Conservation (phyloP, 2,329 filamentous ascomycete genomes). For the Trichoderma aggressivum region DNA sequence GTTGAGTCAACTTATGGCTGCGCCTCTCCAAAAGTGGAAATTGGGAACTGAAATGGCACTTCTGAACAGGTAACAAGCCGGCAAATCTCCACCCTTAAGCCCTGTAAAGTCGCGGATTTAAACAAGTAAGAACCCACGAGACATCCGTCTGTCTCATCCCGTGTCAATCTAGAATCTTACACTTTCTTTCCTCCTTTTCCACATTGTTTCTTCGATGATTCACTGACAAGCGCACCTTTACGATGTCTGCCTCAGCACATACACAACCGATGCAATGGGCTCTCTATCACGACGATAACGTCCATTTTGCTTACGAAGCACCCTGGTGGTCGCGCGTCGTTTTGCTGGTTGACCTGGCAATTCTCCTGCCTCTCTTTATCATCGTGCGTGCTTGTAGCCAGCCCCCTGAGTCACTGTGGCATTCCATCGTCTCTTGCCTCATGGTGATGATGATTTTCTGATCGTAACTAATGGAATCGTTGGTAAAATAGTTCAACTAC, state of each 20-base stretch:
- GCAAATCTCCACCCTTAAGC: not conserved
- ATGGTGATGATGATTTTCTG: not conserved
- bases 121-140: not conserved
- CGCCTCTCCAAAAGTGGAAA: not conserved
- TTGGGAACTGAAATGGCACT: not conserved
- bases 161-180: not conserved
- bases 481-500: conserved; percentile 44
- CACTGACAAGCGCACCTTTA: not conserved
- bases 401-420: not conserved
- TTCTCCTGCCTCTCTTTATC: conserved; percentile 45
- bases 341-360: conserved; percentile 39
- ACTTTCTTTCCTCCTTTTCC: not conserved
- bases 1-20: not conserved
- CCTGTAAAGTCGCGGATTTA: not conserved
- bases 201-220: not conserved
- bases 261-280: not conserved
- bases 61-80: not conserved
- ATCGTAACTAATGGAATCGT: not conserved
- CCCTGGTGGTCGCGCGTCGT: conserved; percentile 37
- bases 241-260: not conserved
- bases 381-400: conserved; percentile 35
- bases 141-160: not conserved
- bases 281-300: not conserved
- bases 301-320: not conserved
- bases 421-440: not conserved